Percentiles rank a stretch among this genome's conserved stretches.
phyloP scores from a whole-genome alignment of 768 basidiomycete genomes.

The Cubamyces sp. region DNA sequence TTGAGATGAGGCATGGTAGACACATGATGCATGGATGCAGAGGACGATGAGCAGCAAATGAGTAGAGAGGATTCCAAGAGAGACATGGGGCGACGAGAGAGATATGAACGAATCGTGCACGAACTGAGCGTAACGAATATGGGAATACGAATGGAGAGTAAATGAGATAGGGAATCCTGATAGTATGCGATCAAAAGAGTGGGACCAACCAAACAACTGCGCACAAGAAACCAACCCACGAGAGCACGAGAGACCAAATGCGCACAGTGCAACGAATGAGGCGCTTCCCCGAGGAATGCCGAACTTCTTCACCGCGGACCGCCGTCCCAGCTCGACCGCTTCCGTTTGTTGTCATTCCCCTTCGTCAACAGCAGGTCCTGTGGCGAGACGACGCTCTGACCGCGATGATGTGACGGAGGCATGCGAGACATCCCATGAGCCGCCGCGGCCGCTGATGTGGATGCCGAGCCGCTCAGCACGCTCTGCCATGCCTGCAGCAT shows the following conservation, averaged over 20 bases:
- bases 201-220: background rate
- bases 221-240: background rate
- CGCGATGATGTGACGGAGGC: constrained; percentile 47
- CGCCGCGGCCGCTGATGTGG: background rate
- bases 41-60: background rate
- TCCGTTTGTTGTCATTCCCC: constrained; percentile 56
- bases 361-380: constrained; percentile 54
- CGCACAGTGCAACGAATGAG: no score
- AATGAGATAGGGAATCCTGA: background rate
- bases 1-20: constrained; percentile 14
- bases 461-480: constrained; percentile 11
- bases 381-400: constrained; percentile 56
- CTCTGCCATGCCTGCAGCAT: constrained; percentile 26
- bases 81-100: background rate
- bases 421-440: constrained; percentile 17
- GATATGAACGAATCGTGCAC: background rate
- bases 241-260: background rate
- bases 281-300: background rate
- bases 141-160: background rate
- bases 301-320: constrained; percentile 34
- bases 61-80: constrained; percentile 1
- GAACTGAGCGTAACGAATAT: background rate
- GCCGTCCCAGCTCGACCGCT: constrained; percentile 63
- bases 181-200: background rate
- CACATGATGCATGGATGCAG: constrained; percentile 4